These are phyloP conservation scores for Achaetomium macrosporum DNA, from an alignment of 2,329 filamentous ascomycete species.

Conservation along the genomic window DNA sequence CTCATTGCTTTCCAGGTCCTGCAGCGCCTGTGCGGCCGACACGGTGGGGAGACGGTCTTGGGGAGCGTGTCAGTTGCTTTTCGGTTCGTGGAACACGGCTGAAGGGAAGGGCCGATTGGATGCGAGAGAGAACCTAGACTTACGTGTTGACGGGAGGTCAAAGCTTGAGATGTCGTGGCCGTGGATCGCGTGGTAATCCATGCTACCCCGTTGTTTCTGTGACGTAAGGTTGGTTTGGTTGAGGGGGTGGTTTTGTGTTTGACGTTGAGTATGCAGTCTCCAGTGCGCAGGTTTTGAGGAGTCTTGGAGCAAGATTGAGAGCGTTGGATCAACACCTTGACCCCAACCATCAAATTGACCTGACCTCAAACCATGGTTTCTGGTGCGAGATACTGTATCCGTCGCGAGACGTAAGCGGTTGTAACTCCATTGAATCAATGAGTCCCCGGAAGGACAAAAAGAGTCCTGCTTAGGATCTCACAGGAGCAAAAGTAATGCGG, in stretches of 20 bases:
- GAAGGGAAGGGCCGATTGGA: neutral
- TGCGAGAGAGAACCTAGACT: neutral
- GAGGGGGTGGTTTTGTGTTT: neutral
- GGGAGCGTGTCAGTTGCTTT: constrained; percentile 2
- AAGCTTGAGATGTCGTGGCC: constrained; percentile 58
- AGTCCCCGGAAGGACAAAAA: neutral
- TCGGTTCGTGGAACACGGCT: too few species aligned
- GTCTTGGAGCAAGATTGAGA: too few species aligned
- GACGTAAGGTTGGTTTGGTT: neutral
- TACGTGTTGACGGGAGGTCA: constrained; percentile 30
- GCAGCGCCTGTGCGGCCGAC: constrained; percentile 66
- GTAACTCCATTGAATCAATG: too few species aligned
- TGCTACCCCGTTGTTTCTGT: constrained; percentile 25
- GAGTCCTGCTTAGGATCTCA: neutral
- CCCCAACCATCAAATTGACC: too few species aligned
- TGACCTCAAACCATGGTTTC: too few species aligned
- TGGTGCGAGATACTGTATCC: too few species aligned
- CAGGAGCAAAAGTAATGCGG: neutral
- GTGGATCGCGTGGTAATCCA: constrained; percentile 56
- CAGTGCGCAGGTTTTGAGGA: neutral
- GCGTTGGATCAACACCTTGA: too few species aligned
- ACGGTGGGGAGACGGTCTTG: constrained; percentile 71
- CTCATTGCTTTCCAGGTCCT: constrained; percentile 49
- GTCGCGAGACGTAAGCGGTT: too few species aligned
- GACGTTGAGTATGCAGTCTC: neutral